These are phyloP conservation scores for Erythrophleum ivorense DNA, from an alignment of 331 rosid genomes.

Conservation along the genomic window DNA sequence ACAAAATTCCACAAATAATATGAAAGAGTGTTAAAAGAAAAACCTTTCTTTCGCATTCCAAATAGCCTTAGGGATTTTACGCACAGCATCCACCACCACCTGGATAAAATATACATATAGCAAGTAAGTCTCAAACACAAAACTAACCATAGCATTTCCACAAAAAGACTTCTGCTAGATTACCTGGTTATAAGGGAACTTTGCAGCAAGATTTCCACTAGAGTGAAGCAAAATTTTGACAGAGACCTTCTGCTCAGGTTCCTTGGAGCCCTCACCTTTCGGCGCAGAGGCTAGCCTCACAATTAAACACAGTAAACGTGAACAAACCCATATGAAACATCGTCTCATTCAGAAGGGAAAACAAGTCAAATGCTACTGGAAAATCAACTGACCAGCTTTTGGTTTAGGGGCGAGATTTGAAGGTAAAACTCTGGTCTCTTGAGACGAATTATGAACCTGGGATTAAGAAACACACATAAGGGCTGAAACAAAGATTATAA, in stretches of 20 bases:
- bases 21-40: no score
- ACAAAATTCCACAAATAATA: no score
- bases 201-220: conserved; percentile 74
- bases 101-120: no score
- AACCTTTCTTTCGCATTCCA: conserved; percentile 87
- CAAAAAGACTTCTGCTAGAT: conserved; percentile 11
- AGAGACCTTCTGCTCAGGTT: conserved; percentile 49
- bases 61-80: conserved; percentile 65
- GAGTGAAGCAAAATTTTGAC: conserved; percentile 80
- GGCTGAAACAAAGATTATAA: no score
- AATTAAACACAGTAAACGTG: conserved; percentile 7
- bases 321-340: no score
- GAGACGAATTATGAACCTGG: conserved; percentile 51
- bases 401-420: no score
- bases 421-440: conserved; percentile 51
- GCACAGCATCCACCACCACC: conserved; percentile 65
- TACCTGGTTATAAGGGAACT: conserved; percentile 77
- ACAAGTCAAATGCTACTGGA: no score
- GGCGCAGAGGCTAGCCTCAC: no score
- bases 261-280: no score
- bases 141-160: conserved; percentile 26
- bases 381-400: conserved; percentile 24
- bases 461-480: no score
- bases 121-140: no score
- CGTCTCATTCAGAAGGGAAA: no score